These are phyloP conservation scores for Berberis vulgaris DNA, from an alignment of 164 flowering plant genomes.

Conservation along the genomic window DNA sequence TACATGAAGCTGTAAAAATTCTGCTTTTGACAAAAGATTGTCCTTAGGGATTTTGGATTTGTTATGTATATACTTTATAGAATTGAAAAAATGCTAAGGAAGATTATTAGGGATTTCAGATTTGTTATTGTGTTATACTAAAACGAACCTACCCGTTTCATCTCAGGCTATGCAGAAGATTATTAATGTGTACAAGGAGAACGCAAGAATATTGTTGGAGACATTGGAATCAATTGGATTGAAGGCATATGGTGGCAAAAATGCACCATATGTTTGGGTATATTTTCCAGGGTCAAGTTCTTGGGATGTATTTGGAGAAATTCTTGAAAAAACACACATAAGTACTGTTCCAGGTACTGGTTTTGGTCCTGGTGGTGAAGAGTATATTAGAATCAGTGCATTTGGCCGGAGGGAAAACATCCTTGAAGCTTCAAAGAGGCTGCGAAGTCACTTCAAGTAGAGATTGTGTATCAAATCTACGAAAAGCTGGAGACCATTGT, in stretches of 20 bases:
- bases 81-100: no score
- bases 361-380: constrained; percentile 85
- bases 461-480: no score
- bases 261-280: constrained; percentile 84
- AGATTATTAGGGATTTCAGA: no score
- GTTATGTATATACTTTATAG: no score
- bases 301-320: constrained; percentile 67
- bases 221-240: constrained; percentile 53
- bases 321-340: constrained; percentile 66
- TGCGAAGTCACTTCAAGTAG: constrained; percentile 24
- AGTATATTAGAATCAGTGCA: constrained; percentile 54
- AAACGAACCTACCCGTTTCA: neutral
- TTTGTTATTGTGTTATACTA: no score
- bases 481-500: no score
- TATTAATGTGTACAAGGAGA: constrained; percentile 61
- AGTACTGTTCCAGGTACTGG: constrained; percentile 75
- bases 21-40: neutral
- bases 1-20: neutral
- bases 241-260: constrained; percentile 66
- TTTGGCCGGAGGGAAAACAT: constrained; percentile 58
- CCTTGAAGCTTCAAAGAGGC: constrained; percentile 62
- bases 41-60: no score
- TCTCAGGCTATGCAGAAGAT: constrained; percentile 40
- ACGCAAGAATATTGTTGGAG: constrained; percentile 46
- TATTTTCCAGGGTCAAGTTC: constrained; percentile 70